Evolutionary conservation across 2,329 filamentous ascomycete genomes (phyloP).

Genomic region (Hypoxylon sp.): DNA sequence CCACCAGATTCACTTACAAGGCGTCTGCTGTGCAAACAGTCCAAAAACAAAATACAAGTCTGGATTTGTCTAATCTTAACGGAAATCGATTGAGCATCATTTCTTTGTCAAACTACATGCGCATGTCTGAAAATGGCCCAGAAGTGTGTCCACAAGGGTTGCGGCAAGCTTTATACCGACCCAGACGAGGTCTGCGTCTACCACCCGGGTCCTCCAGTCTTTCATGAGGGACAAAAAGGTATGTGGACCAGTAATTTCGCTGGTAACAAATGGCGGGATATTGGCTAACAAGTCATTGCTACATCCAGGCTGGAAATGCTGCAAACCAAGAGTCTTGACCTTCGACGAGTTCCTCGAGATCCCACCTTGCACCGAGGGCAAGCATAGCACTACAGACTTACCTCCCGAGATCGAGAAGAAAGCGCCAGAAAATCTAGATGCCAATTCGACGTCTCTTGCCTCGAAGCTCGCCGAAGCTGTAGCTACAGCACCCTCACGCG

Average conservation of each 20-base stretch:
- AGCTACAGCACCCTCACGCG: constrained; percentile 59
- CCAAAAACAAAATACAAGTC: constrained; percentile 6
- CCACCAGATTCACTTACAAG: constrained; percentile 41
- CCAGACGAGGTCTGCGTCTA: constrained; percentile 87
- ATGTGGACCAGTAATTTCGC: constrained; percentile 52
- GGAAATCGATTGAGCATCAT: background rate
- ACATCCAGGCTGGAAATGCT: constrained; percentile 93
- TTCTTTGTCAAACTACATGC: constrained; percentile 3
- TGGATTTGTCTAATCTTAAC: background rate
- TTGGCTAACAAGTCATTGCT: constrained; percentile 27
- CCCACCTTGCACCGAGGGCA: constrained; percentile 91
- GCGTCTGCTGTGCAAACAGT: constrained; percentile 5
- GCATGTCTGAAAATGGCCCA: constrained; percentile 69
- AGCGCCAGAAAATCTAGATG: constrained; percentile 59
- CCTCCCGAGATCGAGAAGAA: constrained; percentile 75
- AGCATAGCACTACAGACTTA: constrained; percentile 88
- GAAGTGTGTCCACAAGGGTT: constrained; percentile 97
- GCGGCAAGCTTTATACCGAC: constrained; percentile 89
- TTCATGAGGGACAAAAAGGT: constrained; percentile 99
- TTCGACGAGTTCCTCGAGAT: constrained; percentile 99
- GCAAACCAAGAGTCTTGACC: constrained; percentile 94
- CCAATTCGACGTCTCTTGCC: constrained; percentile 59
- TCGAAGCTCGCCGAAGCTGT: constrained; percentile 61
- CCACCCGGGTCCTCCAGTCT: constrained; percentile 93
- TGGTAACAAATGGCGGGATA: constrained; percentile 5